Percentiles rank a stretch among this genome's conserved stretches.
phyloP scores from a whole-genome alignment of 176 grass and related monocot species.

The Aegilops bicornis region DNA sequence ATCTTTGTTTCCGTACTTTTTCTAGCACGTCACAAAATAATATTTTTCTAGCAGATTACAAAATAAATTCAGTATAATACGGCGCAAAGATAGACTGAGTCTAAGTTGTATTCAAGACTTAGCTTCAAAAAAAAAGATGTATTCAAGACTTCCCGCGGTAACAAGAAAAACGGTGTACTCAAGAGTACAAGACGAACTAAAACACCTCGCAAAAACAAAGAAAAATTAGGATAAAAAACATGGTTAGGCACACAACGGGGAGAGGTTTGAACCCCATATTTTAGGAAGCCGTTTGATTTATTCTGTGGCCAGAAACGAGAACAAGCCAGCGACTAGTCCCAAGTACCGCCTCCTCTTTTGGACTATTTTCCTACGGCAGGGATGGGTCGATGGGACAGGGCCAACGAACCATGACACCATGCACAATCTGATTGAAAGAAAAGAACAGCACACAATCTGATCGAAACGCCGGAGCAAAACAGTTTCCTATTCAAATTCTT shows the following conservation, averaged over 20 bases:
- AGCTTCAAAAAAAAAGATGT: too few relatives aligned
- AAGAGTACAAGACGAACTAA: not conserved
- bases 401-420: constrained; percentile 13
- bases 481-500: too few relatives aligned
- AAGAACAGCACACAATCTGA: not conserved
- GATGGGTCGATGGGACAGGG: not conserved
- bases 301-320: constrained; percentile 17
- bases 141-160: not conserved
- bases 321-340: not conserved
- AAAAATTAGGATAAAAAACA: not conserved
- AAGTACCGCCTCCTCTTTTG: not conserved
- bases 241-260: not conserved
- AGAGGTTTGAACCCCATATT: not conserved
- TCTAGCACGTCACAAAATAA: too few relatives aligned
- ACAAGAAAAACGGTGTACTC: not conserved
- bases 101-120: not conserved
- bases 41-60: too few relatives aligned
- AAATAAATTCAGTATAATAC: not conserved
- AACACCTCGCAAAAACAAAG: not conserved
- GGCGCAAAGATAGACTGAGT: not conserved
- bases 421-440: not conserved
- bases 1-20: too few relatives aligned
- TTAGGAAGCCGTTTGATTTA: constrained; percentile 11
- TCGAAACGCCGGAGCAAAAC: not conserved
- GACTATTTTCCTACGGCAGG: not conserved